Evolutionary conservation across 768 basidiomycete species (phyloP), one percentile per base, ranked within the genome.

Genomic region (Pisolithus albus): DNA sequence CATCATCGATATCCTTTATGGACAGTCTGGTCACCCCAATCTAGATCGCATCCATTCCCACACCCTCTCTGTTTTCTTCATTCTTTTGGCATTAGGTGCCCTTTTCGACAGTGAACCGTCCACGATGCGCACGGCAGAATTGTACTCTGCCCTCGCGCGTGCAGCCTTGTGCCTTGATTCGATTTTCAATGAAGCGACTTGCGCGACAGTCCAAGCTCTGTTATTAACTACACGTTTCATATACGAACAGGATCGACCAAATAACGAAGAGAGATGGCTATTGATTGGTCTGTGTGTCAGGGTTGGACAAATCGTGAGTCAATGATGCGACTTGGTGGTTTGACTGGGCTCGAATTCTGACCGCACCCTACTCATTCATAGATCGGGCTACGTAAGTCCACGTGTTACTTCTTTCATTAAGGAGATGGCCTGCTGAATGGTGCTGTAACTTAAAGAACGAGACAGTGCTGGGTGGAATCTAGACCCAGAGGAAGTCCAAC

Each of bases 51-150:
- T 77, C 19, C 74, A 78, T 47, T 68, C 77, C 1, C 76, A 81
- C 50, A 64, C 69, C 30, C 69, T 83, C 32, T 69, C 80, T 16
- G 70, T 79, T 18, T 75, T 82, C 62, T 81, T 80, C 60, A 71
- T 75, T 51, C 50, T 80, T 32, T 59, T 83, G 5, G 74, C 76
- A 5, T 70, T 72, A 34, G 81, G 80, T 7, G 59, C 68, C 16
- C 59, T 77, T 5, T 76, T 75, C 54, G 77, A 80, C 42, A 48
- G 67, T 19, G 56, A 68, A 8, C 64, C 73, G 1, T 64, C 67
- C 23, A 60, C 71, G 24, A 52, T 56, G 16, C 43, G 56, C 5
- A 43, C 65, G 2, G 70, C 74, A 26, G 71, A 75, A 45, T 66
- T 70, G 30, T 82, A 74, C 52, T 69, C 79, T 50, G 71, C 74